Evolutionary conservation across 1,284 basidiomycete species (phyloP), one percentile per base, ranked within the genome.

Genomic region (Gastroboletus turbinatus): DNA sequence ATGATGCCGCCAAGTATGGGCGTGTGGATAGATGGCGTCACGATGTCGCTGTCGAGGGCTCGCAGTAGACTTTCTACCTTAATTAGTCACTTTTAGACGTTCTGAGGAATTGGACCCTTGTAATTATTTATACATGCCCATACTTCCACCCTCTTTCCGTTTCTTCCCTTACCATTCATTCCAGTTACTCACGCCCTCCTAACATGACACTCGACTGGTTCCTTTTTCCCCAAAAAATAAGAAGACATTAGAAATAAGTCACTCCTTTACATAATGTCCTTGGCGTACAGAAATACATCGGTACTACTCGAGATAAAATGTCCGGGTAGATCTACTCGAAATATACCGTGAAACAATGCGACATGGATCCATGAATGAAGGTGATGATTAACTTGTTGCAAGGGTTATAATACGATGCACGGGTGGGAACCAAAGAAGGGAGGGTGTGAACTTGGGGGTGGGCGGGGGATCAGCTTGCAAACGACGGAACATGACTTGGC

Each of bases 21-120:
- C 76, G 80, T 4, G 89, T 92, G 21, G 90, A 92, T 70, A 80
- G 80, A 57, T 92, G 90, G 90, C 82, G 90, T 63, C 83, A 80
- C 57, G 83, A 88, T 63, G 87, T 92, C 48, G 84, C 83, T 29
- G 82, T 86, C 19, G 87, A 89, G 63, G 82, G 81, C n/a, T 75
- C 81, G 56, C 67, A 60, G 38, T 72, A 63, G 47, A 54, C 23
- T 50, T 44, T 50, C n/a, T 51, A 52, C 43, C 16, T 63, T 52
- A n/a, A 53, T 52, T 45, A 35, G 40, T 50, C 19, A 30, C 46
- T 11, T 46, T 50, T 55, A 61, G 52, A 53, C 30, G 19, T 25
- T 58, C 50, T 27, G 48, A 56, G 45, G 39, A 46, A 39, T 21
- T 46, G 49, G 54, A 67, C 55, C 53, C 58, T 56, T 48, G 39